phyloP scores from a whole-genome alignment of 2,329 filamentous ascomycete species.

The Pezicula radicicola region DNA sequence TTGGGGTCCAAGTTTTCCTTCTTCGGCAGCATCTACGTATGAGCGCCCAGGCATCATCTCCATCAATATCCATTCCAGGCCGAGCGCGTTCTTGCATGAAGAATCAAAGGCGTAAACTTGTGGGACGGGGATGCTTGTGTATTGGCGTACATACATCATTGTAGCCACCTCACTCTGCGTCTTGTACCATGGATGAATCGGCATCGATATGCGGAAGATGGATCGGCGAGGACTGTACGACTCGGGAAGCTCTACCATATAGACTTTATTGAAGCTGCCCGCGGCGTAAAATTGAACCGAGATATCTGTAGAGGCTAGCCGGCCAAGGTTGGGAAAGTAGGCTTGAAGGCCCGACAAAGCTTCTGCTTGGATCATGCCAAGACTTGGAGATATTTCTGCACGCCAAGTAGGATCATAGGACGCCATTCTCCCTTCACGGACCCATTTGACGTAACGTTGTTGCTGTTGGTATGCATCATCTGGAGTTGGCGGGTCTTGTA shows the following conservation, averaged over 20 bases:
- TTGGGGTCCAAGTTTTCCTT: too few species aligned
- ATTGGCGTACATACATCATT: constrained; percentile 25
- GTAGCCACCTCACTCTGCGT: constrained; percentile 33
- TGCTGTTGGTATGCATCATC: too few species aligned
- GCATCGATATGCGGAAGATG: constrained; percentile 32
- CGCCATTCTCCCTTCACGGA: too few species aligned
- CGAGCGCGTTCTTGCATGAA: constrained; percentile 28
- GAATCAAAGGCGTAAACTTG: constrained; percentile 29
- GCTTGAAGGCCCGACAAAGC: too few species aligned
- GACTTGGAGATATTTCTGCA: too few species aligned
- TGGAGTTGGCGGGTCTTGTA: too few species aligned
- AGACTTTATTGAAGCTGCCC: neutral
- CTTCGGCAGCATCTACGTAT: too few species aligned
- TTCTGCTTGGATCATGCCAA: too few species aligned
- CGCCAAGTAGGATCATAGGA: too few species aligned
- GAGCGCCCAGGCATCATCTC: constrained; percentile 15
- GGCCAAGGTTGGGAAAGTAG: too few species aligned
- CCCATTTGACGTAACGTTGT: too few species aligned
- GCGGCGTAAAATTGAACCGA: neutral
- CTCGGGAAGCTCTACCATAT: neutral
- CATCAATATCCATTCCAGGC: constrained; percentile 37
- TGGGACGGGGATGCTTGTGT: constrained; percentile 31
- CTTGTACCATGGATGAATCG: constrained; percentile 32
- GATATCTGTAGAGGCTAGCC: too few species aligned
- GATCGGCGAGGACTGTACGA: neutral